Base-by-base conservation (phyloP, 2,329 filamentous ascomycete genomes). In the Phialophora verrucosa region DNA sequence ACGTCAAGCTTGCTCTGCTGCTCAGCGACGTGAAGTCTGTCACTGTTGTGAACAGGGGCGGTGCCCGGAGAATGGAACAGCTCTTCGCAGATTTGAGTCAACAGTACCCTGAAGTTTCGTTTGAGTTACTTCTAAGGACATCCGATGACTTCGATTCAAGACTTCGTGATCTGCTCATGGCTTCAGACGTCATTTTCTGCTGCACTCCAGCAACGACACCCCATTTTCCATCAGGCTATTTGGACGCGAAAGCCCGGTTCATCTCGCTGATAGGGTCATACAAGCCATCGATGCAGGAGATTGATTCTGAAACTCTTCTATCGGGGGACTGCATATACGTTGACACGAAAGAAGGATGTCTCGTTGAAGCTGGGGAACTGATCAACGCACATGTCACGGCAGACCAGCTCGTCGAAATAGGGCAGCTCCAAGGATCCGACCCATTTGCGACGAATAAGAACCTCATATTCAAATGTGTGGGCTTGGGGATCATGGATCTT, bases 21-120 rank as follows among this genome's bases (percentile, higher is more conserved):
- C 72, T 82, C 0, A 68, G 73, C 0, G 76, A 79, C 10, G 76
- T 83, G 17, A 86, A 87, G 69, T 85, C 87, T 54, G 84, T 97
- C 59, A 90, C 92, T 74, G 87, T 97, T 71, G 87, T 97, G 72
- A 95, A 93, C 73, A 88, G 91, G 12, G 74, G 76, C 2, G 81
- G 35, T 4, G 54, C 82, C 14, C 86, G 88, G 74, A 86, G 89
- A 25, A 88, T 90, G 82, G 74, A 78, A 0, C 77, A 83, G 62
- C 71, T 78, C 0, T 65, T 79, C 6, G 60, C 60, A 1, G 74
- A 78, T 11, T 61, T 83, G 25, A 75, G 75, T 11, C 55, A 67
- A 1, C 73, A 74, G 7, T 79, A 81, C 74, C 77, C 81, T 23
- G 69, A 70, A 38, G 73, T 79, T 17, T 75, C 72, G 0, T 71